These are phyloP conservation scores for Vitellaria paradoxa DNA, from an alignment of 179 eudicot genomes.

Conservation along the genomic window DNA sequence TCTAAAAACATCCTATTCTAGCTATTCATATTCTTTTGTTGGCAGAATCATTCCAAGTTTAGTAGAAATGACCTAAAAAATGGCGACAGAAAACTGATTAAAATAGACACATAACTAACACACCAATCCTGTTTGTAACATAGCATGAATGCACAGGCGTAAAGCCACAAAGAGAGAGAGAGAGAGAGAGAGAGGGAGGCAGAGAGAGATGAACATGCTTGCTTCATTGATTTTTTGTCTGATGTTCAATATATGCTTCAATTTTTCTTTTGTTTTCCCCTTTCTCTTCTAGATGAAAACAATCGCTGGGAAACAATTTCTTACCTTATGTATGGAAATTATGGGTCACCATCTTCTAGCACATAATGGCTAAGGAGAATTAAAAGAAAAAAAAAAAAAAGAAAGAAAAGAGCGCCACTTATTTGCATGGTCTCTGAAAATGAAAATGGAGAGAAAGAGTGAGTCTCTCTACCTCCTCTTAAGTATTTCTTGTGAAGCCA, in stretches of 20 bases:
- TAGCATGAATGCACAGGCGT: no score
- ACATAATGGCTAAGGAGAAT: not conserved
- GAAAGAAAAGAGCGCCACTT: not conserved
- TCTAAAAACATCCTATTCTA: no score
- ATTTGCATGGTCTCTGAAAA: not conserved
- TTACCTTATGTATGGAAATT: not conserved
- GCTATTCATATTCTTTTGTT: no score
- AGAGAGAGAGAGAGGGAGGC: no score
- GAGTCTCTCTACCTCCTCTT: constrained; percentile 21
- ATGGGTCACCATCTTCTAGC: not conserved
- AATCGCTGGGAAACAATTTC: constrained; percentile 1
- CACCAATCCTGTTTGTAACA: no score
- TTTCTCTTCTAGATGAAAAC: not conserved
- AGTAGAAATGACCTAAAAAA: no score
- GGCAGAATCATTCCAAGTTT: no score
- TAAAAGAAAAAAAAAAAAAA: not conserved
- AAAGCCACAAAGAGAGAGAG: no score
- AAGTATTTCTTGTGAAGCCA: not conserved
- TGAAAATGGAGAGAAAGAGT: constrained; percentile 14
- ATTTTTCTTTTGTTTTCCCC: not conserved
- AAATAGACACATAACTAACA: no score
- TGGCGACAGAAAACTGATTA: no score
- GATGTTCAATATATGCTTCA: not conserved
- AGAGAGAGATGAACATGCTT: not conserved
- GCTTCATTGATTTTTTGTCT: constrained; percentile 1